Percentiles rank a stretch among this genome's conserved stretches.
These are phyloP conservation scores for Piper betle DNA, from an alignment of 164 flowering plant species.

Conservation along the genomic window DNA sequence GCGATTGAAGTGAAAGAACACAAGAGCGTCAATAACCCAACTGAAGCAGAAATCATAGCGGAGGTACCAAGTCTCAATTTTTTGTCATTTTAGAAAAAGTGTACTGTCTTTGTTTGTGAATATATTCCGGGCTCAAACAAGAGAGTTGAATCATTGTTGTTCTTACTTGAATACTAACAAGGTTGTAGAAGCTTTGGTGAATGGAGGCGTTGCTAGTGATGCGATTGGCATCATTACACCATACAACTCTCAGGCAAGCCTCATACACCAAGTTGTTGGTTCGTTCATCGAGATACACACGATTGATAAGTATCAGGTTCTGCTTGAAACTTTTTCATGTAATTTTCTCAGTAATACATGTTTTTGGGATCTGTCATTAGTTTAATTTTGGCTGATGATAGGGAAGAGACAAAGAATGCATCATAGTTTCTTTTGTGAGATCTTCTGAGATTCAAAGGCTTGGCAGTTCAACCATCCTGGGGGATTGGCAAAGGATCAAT, in stretches of 20 bases:
- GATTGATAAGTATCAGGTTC: slow-evolving; percentile 96
- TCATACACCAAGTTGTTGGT: slow-evolving; percentile 34
- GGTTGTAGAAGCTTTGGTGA: slow-evolving; percentile 41
- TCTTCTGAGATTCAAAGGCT: slow-evolving; percentile 49
- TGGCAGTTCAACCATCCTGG: slow-evolving; percentile 66
- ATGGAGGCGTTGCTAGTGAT: slow-evolving; percentile 42
- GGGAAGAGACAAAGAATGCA: slow-evolving; percentile 99
- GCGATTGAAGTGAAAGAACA: slow-evolving; percentile 60
- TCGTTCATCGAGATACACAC: slow-evolving; percentile 84
- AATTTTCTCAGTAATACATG: neutral
- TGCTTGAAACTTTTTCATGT: neutral
- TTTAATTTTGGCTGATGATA: slow-evolving; percentile 9
- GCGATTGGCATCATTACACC: slow-evolving; percentile 93
- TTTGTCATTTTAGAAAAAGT: neutral
- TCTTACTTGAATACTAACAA: slow-evolving; percentile 6
- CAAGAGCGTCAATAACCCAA: slow-evolving; percentile 61
- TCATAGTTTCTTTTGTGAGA: slow-evolving; percentile 79
- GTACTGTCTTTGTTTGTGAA: neutral
- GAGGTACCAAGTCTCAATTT: slow-evolving; percentile 27
- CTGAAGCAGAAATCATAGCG: slow-evolving; percentile 59
- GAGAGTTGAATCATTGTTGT: neutral
- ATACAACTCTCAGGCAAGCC: slow-evolving; percentile 74
- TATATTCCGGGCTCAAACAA: neutral
- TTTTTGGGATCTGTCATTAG: neutral
- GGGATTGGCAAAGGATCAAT: slow-evolving; percentile 97